These are phyloP conservation scores for Rhodosporidiobolus sp. DNA, from an alignment of 768 basidiomycete genomes.

Conservation along the genomic window DNA sequence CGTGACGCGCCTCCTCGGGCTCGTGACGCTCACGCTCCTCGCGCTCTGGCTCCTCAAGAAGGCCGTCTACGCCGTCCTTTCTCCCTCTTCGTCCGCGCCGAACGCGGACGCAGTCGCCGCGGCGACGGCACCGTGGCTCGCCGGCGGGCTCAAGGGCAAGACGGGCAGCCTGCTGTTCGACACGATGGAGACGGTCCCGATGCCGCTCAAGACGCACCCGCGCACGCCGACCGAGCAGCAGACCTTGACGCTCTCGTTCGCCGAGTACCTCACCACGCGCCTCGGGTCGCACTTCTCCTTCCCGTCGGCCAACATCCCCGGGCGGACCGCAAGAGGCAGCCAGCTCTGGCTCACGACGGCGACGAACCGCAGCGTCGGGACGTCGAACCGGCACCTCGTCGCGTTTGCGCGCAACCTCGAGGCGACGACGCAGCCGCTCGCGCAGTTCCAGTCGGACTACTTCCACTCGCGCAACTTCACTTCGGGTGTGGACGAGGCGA, in stretches of 20 bases:
- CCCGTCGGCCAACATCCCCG: neutral
- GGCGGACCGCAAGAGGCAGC: neutral
- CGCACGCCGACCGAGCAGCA: neutral
- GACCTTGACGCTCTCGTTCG: neutral
- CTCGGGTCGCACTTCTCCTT: conserved; percentile 25
- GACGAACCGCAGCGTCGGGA: neutral
- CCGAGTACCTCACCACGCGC: conserved; percentile 24
- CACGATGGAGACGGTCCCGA: conserved; percentile 19
- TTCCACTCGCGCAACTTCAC: neutral
- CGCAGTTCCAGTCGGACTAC: neutral
- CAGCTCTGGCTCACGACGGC: conserved; percentile 26
- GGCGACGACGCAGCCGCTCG: neutral
- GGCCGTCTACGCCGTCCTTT: no score
- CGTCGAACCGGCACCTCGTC: conserved; percentile 5
- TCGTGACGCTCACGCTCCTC: neutral
- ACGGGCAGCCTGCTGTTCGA: neutral
- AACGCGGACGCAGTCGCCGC: neutral
- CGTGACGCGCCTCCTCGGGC: neutral
- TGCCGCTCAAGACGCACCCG: conserved; percentile 3
- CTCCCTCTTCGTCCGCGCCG: no score
- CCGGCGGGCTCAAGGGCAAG: neutral
- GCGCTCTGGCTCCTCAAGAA: neutral
- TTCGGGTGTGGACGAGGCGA: neutral
- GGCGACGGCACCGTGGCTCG: neutral
- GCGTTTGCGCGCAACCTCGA: conserved; percentile 1